phyloP scores from a whole-genome alignment of 441 rosid species.

The Codiaeum variegatum region DNA sequence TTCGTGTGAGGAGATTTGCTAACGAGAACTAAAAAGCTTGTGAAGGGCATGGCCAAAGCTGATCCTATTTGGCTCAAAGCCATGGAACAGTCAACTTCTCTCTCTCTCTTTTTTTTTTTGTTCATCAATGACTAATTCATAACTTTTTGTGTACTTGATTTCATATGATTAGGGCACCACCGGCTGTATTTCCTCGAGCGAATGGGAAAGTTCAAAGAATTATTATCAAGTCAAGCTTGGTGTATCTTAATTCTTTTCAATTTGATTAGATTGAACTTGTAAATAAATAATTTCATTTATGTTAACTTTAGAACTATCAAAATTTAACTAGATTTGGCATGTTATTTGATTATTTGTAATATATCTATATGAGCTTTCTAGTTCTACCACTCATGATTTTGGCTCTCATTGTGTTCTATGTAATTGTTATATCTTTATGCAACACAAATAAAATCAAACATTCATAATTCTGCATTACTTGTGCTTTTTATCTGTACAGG shows the following conservation, averaged over 20 bases:
- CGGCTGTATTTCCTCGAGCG: slow-evolving; percentile 69
- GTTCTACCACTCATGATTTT: neutral
- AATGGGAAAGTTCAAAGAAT: slow-evolving; percentile 44
- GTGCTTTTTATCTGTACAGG: slow-evolving; percentile 33
- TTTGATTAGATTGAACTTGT: no score
- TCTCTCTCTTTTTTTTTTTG: slow-evolving; percentile 20
- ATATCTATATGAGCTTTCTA: neutral
- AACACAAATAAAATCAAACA: neutral
- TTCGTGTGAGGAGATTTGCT: slow-evolving; percentile 87
- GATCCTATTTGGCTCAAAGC: slow-evolving; percentile 90
- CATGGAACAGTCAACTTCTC: slow-evolving; percentile 70
- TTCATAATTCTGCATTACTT: neutral
- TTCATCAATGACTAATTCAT: neutral
- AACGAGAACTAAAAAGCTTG: slow-evolving; percentile 66
- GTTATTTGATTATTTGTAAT: no score
- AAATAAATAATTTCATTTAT: no score
- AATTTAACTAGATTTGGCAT: no score
- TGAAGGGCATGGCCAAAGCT: slow-evolving; percentile 70
- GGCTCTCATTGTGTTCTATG: neutral
- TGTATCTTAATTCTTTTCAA: no score
- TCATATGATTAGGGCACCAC: slow-evolving; percentile 53
- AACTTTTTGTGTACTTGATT: neutral
- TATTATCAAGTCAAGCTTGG: no score
- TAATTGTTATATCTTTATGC: neutral
- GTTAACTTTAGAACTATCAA: no score